Percentiles rank a stretch among this genome's conserved stretches.
phyloP scores from a whole-genome alignment of 2,329 filamentous ascomycete genomes.

The Exophiala phaeomuriformis region DNA sequence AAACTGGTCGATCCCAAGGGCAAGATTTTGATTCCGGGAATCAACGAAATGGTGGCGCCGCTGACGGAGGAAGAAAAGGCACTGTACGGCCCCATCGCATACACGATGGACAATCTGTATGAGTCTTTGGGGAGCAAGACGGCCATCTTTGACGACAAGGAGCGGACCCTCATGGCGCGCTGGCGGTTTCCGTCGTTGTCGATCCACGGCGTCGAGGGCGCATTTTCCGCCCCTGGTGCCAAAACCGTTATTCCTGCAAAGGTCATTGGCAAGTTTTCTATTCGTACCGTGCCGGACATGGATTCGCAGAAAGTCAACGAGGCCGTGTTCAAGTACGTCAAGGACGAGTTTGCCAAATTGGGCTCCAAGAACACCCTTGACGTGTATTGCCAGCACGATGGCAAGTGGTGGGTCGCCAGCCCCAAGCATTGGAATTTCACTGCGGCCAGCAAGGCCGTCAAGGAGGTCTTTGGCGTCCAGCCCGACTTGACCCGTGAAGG shows the following conservation, averaged over 20 bases:
- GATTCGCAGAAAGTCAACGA: conserved; percentile 82
- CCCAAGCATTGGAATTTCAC: conserved; percentile 99
- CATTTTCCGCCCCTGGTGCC: conserved; percentile 83
- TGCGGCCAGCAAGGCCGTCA: conserved; percentile 88
- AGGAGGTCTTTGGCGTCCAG: conserved; percentile 86
- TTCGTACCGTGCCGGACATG: conserved; percentile 96
- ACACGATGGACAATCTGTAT: conserved; percentile 93
- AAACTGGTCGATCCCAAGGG: conserved; percentile 82
- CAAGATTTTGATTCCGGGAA: conserved; percentile 88
- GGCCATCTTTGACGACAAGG: conserved; percentile 79
- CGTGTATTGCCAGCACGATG: conserved; percentile 74
- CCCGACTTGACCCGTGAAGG: conserved; percentile 95
- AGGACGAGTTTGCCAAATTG: conserved; percentile 77
- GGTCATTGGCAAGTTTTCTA: conserved; percentile 96
- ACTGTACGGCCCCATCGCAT: conserved; percentile 84
- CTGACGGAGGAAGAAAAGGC: conserved; percentile 77
- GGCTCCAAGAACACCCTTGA: conserved; percentile 87
- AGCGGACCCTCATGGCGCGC: conserved; percentile 85
- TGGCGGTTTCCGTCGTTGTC: conserved; percentile 95
- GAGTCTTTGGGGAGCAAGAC: conserved; percentile 86
- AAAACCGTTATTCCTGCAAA: conserved; percentile 99
- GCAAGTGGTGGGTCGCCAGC: conserved; percentile 98
- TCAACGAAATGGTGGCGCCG: conserved; percentile 86
- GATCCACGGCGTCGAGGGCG: conserved; percentile 89
- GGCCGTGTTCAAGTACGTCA: conserved; percentile 73